Evolutionary conservation across 139 green algal species (phyloP), one percentile per base, ranked within the genome.

Genomic region (Chlorella ohadii): DNA sequence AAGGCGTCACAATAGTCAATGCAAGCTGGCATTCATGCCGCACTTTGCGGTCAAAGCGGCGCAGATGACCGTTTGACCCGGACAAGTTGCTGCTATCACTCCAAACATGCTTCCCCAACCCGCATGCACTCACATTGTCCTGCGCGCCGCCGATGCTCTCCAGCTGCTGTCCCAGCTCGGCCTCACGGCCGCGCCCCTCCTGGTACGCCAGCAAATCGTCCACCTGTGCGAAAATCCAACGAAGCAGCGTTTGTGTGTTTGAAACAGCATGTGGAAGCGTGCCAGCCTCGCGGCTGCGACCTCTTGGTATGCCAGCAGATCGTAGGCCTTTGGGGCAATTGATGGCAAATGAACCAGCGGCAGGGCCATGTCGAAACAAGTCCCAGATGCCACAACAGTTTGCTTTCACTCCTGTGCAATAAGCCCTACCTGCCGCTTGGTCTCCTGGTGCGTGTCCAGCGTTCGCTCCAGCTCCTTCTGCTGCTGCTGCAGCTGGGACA

Each of bases 141-240:
- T 82, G 76, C 15, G 59, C 68, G 1, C 33, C 67, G 64, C 51
- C 57, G n/a, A 73, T 51, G 20, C 31, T 20, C 36, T 90, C 83
- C 31, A 92, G 78, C 64, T 68, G 2, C 1, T 33, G 17, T n/a
- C 59, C 68, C 33, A 96, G 64, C 44, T 89, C 84, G 64, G 87
- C 78, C 55, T 90, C 78, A 38, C 92, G 70, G 17, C 39, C 57
- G 57, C 82, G 85, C 74, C 59, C 78, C 11, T 64, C 44, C 61
- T 84, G 85, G 81, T 87, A 91, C 27, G 85, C 79, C n/a, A 92
- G 65, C 57, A 86, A 71, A 15, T 92, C 90, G 16, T 87, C 59
- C 0, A 94, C 79, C 87, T 86, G 75, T 47, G 28, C 16, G 44
- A 9, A 51, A 51, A 51, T 9, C 7, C 7, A 9, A 51, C 7